Percentiles rank a stretch among this genome's conserved stretches.
These are phyloP conservation scores for Penicillium sp. DNA, from an alignment of 2,329 filamentous ascomycete species.

Conservation along the genomic window DNA sequence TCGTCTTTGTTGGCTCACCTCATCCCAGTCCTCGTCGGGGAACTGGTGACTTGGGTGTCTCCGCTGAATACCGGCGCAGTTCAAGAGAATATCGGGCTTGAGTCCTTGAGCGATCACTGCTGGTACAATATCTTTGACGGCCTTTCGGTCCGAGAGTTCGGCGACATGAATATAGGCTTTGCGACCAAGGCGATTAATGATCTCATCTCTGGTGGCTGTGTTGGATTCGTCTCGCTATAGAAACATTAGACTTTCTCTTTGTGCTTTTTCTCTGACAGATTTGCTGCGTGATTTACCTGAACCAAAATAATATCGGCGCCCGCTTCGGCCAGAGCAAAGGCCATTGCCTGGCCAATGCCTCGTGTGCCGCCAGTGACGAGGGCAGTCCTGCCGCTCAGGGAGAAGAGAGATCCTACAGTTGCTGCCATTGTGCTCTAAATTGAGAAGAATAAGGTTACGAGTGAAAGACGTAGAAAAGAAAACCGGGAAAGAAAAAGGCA, in stretches of 20 bases:
- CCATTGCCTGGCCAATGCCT: constrained; percentile 50
- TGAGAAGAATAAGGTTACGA: not conserved
- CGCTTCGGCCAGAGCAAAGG: constrained; percentile 47
- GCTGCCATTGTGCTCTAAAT: constrained; percentile 27
- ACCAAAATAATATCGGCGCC: constrained; percentile 48
- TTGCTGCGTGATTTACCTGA: constrained; percentile 30
- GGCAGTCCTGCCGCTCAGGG: constrained; percentile 44
- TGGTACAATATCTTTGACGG: constrained; percentile 43
- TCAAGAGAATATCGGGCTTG: constrained; percentile 74
- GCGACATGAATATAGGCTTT: constrained; percentile 46
- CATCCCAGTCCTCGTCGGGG: constrained; percentile 73
- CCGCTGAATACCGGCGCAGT: constrained; percentile 83
- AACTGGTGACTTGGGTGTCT: constrained; percentile 74
- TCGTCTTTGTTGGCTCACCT: constrained; percentile 45
- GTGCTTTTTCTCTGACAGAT: not conserved
- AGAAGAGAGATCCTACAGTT: constrained; percentile 36
- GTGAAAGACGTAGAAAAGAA: not conserved
- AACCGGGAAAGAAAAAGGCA: not conserved
- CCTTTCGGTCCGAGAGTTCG: constrained; percentile 43
- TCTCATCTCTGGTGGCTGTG: constrained; percentile 44
- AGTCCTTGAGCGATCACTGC: constrained; percentile 45
- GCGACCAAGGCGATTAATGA: constrained; percentile 39
- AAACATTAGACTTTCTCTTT: not conserved
- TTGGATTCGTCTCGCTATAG: constrained; percentile 55
- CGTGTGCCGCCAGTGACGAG: constrained; percentile 50